Evolutionary conservation across 2,329 filamentous ascomycete species (phyloP), one percentile per base, ranked within the genome.

Genomic region (Emmonsiellopsis sp.): DNA sequence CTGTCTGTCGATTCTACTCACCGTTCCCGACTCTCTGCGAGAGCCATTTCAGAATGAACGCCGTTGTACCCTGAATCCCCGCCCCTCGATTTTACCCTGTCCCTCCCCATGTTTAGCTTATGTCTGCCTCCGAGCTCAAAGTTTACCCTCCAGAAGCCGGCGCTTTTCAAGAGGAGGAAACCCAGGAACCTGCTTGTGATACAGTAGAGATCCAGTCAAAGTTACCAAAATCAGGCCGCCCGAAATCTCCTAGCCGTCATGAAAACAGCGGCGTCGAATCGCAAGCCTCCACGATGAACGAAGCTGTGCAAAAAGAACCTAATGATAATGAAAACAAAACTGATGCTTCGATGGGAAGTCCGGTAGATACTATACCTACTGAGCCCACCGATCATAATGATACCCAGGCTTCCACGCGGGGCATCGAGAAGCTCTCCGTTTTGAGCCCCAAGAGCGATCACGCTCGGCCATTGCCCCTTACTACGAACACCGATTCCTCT

Each of bases 81-180:
- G 15, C 35, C 13, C 7, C 44, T 34, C 49, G 40, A 51, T 47
- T 31, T 46, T 16, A n/a, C 30, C 9, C 31, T 32, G 11, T 11
- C 37, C 9, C n/a, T 9, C 47, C 53, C 48, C 53, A 57, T 57
- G 55, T 52, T 48, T 41, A 57, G 55, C 53, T 47, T 53, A 57
- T 57, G 55, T 57, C 53, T 51, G 43, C 48, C 37, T 47, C 48
- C 41, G 52, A 54, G 15, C 43, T 41, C 32, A 44, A 44, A 49
- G 42, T 37, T 31, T 31, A 26, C 43, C 42, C 48, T 20, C 38
- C 52, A 52, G 35, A 13, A 38, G 38, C 31, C 26, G 20, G n/a
- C 35, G 35, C 20, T 16, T 31, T 32, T 40, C 38, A 3, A 31
- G 46, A 51, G 38, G n/a, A 37, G 32, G 43, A 53, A 16, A 34